Evolutionary conservation across 2,329 filamentous ascomycete species (phyloP).

Genomic region (Aspergillus sclerotialis): DNA sequence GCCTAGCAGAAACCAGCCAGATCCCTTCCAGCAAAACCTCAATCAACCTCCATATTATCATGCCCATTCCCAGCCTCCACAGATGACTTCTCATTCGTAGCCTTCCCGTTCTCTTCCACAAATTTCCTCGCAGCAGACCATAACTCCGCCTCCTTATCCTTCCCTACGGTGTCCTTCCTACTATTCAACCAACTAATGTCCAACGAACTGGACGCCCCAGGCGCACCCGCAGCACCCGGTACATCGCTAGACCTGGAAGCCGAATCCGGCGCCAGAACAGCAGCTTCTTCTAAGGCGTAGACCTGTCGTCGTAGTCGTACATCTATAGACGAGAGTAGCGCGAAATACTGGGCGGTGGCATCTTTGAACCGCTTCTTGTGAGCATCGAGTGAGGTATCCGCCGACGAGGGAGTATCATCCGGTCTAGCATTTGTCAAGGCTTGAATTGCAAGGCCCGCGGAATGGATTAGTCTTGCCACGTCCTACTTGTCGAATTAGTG

Average conservation of each 20-base stretch:
- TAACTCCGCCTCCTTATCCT: slow-evolving; percentile 76
- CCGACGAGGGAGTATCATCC: slow-evolving; percentile 17
- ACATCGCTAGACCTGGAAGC: slow-evolving; percentile 25
- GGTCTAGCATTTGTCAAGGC: slow-evolving; percentile 51
- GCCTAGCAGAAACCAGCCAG: too few relatives aligned
- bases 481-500: slow-evolving; percentile 29
- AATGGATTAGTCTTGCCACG: slow-evolving; percentile 49
- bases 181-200: slow-evolving; percentile 90
- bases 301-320: slow-evolving; percentile 69
- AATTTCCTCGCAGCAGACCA: slow-evolving; percentile 58
- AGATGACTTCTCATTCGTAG: slow-evolving; percentile 4
- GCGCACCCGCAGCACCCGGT: slow-evolving; percentile 20
- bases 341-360: slow-evolving; percentile 56
- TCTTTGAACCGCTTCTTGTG: slow-evolving; percentile 55
- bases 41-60: slow-evolving; percentile 36
- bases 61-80: slow-evolving; percentile 12
- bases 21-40: slow-evolving; percentile 5
- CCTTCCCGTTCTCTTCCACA: slow-evolving; percentile 36
- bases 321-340: slow-evolving; percentile 65
- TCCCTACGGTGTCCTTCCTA: slow-evolving; percentile 70
- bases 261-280: slow-evolving; percentile 54
- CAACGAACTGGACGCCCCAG: slow-evolving; percentile 46
- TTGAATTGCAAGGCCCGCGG: slow-evolving; percentile 56
- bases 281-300: slow-evolving; percentile 72
- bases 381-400: slow-evolving; percentile 37